Evolutionary conservation across 1,284 basidiomycete species (phyloP), one percentile per base, ranked within the genome.

Genomic region (Austropuccinia psidii): DNA sequence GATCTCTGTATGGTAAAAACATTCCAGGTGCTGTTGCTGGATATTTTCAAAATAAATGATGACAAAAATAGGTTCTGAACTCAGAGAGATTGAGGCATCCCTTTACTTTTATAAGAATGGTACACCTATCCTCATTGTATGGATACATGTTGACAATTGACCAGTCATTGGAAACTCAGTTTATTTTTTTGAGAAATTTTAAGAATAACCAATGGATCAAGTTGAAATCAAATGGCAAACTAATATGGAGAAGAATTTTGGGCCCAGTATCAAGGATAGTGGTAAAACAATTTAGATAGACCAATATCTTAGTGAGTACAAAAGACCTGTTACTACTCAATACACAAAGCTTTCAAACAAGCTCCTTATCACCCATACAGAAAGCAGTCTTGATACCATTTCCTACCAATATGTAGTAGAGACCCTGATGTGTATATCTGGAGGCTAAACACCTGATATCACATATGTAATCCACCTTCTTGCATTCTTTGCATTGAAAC

Each of bases 101-200:
- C 21, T 66, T 0, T 52, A 66, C 24, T 19, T 66, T 0, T 39
- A 45, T 4, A 8, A 29, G 7, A 3, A 17, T 2, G 31, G n/a
- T 4, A 27, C 27, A 8, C 13, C 7, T 1, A 52, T 3, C 6
- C 19, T 52, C 24, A 52, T 54, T 4, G 29, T 54, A 11, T 66
- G 64, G 64, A 54, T 68, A 37, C 65, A 68, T 27, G 33, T 66
- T 33, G 66, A 68, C 19, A 39, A 68, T 33, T 15, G 66, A 13
- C 35, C 57, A 5, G 52, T 68, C 2, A 27, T 19, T 4, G 39
- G 50, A 11, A 47, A 54, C 13, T 21, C 19, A 6, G 33, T 4
- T 0, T 1, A 21, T 7, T 41, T 45, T 7, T 1, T 69, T 1
- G 15, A 5, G 2, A 17, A 45, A 11, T 17, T 67, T 2, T 13